Base-by-base conservation (phyloP, 345 rosid species). In the Bruguiera gymnorhiza region DNA sequence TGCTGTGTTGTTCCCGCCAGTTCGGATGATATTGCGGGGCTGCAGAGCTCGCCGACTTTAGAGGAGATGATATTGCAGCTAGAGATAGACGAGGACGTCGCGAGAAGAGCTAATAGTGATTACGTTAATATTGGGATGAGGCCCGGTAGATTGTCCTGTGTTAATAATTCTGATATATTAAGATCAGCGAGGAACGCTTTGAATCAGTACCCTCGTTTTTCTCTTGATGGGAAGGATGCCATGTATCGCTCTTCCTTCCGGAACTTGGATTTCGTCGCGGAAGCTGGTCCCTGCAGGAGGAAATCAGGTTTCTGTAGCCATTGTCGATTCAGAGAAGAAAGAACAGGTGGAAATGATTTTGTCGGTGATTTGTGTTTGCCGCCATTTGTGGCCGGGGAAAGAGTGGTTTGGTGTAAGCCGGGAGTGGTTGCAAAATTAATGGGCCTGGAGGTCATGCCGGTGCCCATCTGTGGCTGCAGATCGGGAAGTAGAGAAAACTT, bases 141-240 rank as follows among this genome's bases (percentile, higher is more conserved):
- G 4, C 58, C 75, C 0, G 83, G 82, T 5, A 60, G 98, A 43
- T 82, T 86, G 89, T 93, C 98, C 5, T 89, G 92, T 53, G 96
- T 89, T 23, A 89, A 85, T 66, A 90, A 82, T 62, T 87, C 98
- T 2, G 97, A 93, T 71, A 89, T 93, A 60, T 66, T 91, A 50
- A 79, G 87, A 54, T 91, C 97, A 0, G 98, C 98, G 2, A 84
- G 93, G 75, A 87, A 86, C 60, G 98, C 97, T 0, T 66, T 93
- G 84, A 89, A 88, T 74, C 94, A 93, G 73, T 91, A 93, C 81
- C 98, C 98, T 34, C 86, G 98, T 1, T 93, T 93, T 73, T 93
- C 98, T 0, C 85, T 93, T 0, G 98, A 93, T 24, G 98, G 97
- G 8, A 91, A 81, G 78, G 98, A 93, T 58, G 92, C 98, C 6